Conservation (phyloP, 2,329 filamentous ascomycete species). For the Hypocreales sp. region DNA sequence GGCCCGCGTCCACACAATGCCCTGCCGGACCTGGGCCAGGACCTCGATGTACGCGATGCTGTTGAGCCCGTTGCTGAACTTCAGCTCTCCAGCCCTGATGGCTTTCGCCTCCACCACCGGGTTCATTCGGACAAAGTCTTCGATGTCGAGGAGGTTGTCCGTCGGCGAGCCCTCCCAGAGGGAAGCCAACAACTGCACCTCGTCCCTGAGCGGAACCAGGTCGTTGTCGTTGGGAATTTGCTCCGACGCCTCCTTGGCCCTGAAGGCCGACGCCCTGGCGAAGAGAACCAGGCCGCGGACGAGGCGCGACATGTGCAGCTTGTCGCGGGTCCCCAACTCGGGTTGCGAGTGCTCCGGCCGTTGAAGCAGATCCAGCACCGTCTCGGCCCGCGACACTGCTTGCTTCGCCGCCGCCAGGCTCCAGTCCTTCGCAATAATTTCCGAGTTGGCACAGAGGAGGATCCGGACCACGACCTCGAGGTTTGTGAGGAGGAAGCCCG, state of each 20-base stretch:
- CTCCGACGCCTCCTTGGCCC: slow-evolving; percentile 10
- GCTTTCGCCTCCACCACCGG: slow-evolving; percentile 5
- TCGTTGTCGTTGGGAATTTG: slow-evolving; percentile 13
- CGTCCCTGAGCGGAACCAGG: slow-evolving; percentile 12
- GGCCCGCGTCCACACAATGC: slow-evolving; percentile 27
- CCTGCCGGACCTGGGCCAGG: slow-evolving; percentile 19
- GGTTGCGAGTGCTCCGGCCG: slow-evolving; percentile 20
- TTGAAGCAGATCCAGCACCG: slow-evolving; percentile 33
- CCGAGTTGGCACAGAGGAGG: slow-evolving; percentile 14
- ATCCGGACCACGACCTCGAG: slow-evolving; percentile 21
- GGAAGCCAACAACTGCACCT: slow-evolving; percentile 10
- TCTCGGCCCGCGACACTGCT: slow-evolving; percentile 28
- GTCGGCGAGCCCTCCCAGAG: slow-evolving; percentile 10
- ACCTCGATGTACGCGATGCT: slow-evolving; percentile 12
- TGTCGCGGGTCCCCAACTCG: slow-evolving; percentile 5
- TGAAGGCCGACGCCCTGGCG: slow-evolving; percentile 10
- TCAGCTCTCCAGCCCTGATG: too few species aligned
- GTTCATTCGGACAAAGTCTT: slow-evolving; percentile 11
- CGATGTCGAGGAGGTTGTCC: slow-evolving; percentile 7
- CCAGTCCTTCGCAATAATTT: slow-evolving; percentile 23
- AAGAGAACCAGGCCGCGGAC: slow-evolving; percentile 16
- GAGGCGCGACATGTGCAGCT: slow-evolving; percentile 10
- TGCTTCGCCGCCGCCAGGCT: slow-evolving; percentile 19
- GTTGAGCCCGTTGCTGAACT: slow-evolving; percentile 5
- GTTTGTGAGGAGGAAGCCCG: slow-evolving; percentile 25